Percentiles rank a stretch among this genome's conserved stretches.
These are phyloP conservation scores for Pholiota microspora DNA, from an alignment of 768 basidiomycete species.

Conservation along the genomic window DNA sequence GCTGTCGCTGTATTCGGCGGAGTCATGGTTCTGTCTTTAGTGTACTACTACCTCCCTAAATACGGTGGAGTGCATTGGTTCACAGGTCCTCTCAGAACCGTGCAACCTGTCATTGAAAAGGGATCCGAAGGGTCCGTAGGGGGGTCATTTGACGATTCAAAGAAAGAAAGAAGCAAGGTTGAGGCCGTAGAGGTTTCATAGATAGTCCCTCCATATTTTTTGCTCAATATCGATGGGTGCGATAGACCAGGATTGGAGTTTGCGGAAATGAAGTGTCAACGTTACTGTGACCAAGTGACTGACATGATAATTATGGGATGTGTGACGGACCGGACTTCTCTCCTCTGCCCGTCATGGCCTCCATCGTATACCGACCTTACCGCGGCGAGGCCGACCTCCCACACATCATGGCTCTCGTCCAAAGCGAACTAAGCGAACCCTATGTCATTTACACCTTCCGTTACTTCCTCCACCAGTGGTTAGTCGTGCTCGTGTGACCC, in stretches of 20 bases:
- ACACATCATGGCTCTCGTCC: conserved; percentile 83
- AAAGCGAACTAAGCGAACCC: conserved; percentile 92
- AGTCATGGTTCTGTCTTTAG: conserved; percentile 52
- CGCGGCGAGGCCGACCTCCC: conserved; percentile 75
- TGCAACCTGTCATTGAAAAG: conserved; percentile 16
- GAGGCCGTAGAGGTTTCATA: not conserved
- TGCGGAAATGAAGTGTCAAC: not conserved
- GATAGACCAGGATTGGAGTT: not conserved
- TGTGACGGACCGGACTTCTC: conserved; percentile 3
- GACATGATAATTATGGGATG: not conserved
- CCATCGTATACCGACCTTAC: conserved; percentile 70
- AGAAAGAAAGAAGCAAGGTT: not conserved
- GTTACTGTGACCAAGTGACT: not conserved
- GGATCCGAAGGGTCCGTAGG: conserved; percentile 9
- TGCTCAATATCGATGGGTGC: not conserved
- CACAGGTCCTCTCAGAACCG: conserved; percentile 55
- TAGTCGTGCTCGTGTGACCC: conserved; percentile 39
- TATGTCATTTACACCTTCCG: conserved; percentile 96
- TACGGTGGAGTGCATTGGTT: conserved; percentile 82
- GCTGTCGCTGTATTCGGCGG: conserved; percentile 67
- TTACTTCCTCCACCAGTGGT: conserved; percentile 97
- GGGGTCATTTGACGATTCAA: conserved; percentile 13
- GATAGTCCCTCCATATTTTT: not conserved
- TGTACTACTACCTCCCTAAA: conserved; percentile 70
- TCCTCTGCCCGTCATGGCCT: conserved; percentile 23